Evolutionary conservation across 345 rosid genomes (phyloP).

Genomic region (Salix dunnii): DNA sequence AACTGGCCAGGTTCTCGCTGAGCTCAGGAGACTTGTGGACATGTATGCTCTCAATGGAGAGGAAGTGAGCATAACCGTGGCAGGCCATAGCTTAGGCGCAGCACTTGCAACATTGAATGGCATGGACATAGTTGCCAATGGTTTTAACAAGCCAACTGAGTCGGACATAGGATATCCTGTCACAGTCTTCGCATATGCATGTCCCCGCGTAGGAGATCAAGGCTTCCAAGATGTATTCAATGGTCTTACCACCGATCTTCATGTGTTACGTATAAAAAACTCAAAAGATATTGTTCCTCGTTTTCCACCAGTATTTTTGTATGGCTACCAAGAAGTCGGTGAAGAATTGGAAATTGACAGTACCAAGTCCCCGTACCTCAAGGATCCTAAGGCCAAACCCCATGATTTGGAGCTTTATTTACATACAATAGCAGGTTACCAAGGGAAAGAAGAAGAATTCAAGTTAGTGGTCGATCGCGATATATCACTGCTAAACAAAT

Average conservation of each 20-base stretch:
- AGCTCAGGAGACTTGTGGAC: slow-evolving; percentile 15
- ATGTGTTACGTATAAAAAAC: slow-evolving; percentile 14
- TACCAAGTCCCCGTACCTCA: slow-evolving; percentile 7
- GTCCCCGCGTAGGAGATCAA: slow-evolving; percentile 17
- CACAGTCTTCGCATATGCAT: slow-evolving; percentile 16
- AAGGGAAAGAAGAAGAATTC: slow-evolving; percentile 8
- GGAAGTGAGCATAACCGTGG: slow-evolving; percentile 15
- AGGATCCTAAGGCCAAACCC: not conserved
- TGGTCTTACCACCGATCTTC: not conserved
- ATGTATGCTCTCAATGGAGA: not conserved
- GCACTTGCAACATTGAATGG: slow-evolving; percentile 27
- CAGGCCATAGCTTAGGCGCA: slow-evolving; percentile 22
- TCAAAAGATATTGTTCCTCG: slow-evolving; percentile 3
- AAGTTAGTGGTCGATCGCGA: slow-evolving; percentile 5
- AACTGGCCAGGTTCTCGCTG: slow-evolving; percentile 3
- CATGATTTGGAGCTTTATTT: slow-evolving; percentile 24
- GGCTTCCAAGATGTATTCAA: slow-evolving; percentile 3
- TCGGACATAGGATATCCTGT: not conserved
- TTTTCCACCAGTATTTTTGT: not conserved
- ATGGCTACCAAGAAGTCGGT: slow-evolving; percentile 13
- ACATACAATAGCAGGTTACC: slow-evolving; percentile 23
- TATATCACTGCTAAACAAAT: not conserved
- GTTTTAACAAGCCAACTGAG: slow-evolving; percentile 17
- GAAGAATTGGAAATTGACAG: slow-evolving; percentile 10
- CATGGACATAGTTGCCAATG: slow-evolving; percentile 16